Percentiles rank a stretch among this genome's conserved stretches.
Evolutionary conservation across 225 moss, liverwort and hornwort genomes (phyloP).

Genomic region (Lunularia cruciata): DNA sequence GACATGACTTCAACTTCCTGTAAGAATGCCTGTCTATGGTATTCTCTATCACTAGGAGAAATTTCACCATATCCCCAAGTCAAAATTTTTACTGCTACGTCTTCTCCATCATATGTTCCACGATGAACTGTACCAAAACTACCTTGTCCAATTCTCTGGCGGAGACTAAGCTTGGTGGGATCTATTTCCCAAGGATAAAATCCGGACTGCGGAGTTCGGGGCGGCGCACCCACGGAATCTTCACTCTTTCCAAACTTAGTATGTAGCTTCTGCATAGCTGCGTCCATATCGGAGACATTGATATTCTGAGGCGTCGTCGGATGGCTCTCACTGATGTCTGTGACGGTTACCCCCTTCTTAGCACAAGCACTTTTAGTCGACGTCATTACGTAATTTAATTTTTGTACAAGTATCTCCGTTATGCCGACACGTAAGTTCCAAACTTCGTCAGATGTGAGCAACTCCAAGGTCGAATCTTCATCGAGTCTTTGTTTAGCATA

Average conservation of each 20-base stretch:
- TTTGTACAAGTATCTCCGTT: too few relatives aligned
- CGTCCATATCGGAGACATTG: conserved; percentile 17
- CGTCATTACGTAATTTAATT: too few relatives aligned
- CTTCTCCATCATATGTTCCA: conserved; percentile 20
- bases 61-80: conserved; percentile 18
- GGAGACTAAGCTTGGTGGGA: conserved; percentile 11
- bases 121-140: conserved; percentile 31
- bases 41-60: neutral
- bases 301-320: neutral
- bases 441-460: too few relatives aligned
- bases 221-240: neutral
- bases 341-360: neutral
- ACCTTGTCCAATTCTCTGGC: conserved; percentile 22
- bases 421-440: too few relatives aligned
- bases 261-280: conserved; percentile 20
- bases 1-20: conserved; percentile 34
- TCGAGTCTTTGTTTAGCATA: neutral
- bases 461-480: neutral
- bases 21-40: conserved; percentile 9
- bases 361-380: too few relatives aligned
- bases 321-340: neutral
- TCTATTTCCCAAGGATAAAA: conserved; percentile 34
- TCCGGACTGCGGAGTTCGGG: too few relatives aligned
- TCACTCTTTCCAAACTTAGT: neutral
- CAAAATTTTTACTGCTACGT: conserved; percentile 40